A percentile compares a stretch with the other conserved stretches of the same genome.
These are phyloP conservation scores for Phytopythium chamaehyphon DNA, from an alignment of 352 stramenopile species.

Conservation along the genomic window DNA sequence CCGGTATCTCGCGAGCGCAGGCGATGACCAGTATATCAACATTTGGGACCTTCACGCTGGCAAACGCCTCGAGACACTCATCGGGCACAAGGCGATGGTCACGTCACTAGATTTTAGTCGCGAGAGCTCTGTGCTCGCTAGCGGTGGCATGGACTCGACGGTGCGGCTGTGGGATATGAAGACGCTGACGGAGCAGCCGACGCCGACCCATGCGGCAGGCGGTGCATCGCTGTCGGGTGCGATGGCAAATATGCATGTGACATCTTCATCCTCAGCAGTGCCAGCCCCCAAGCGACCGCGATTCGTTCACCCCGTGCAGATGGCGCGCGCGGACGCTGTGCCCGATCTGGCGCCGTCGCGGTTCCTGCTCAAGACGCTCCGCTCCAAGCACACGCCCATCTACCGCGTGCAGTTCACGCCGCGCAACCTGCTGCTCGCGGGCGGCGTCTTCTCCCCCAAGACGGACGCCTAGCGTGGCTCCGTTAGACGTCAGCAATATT, in stretches of 20 bases:
- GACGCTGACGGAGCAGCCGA: slow-evolving; percentile 51
- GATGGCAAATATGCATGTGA: slow-evolving; percentile 34
- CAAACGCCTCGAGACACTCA: slow-evolving; percentile 80
- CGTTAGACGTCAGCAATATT: slow-evolving; percentile 7
- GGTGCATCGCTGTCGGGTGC: slow-evolving; percentile 11
- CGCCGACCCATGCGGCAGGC: slow-evolving; percentile 16
- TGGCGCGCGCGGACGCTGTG: slow-evolving; percentile 45
- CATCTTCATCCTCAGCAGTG: slow-evolving; percentile 7
- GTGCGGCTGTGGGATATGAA: slow-evolving; percentile 87
- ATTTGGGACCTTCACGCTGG: slow-evolving; percentile 93
- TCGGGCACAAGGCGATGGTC: slow-evolving; percentile 71
- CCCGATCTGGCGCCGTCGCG: slow-evolving; percentile 61
- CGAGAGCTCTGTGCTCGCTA: slow-evolving; percentile 74
- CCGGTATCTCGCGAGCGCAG: slow-evolving; percentile 81
- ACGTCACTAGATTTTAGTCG: slow-evolving; percentile 77
- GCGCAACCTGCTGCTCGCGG: slow-evolving; percentile 75
- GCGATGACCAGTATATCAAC: slow-evolving; percentile 89
- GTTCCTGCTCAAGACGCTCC: slow-evolving; percentile 81
- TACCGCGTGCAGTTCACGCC: slow-evolving; percentile 79
- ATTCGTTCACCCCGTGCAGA: slow-evolving; percentile 52
- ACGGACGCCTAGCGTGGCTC: slow-evolving; percentile 32
- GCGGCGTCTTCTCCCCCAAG: slow-evolving; percentile 65
- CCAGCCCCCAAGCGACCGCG: slow-evolving; percentile 8
- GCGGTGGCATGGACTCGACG: slow-evolving; percentile 70
- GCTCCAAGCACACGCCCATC: slow-evolving; percentile 83